Conservation (phyloP, 495 filamentous ascomycete genomes). For the Rhizodiscina lignyota region DNA sequence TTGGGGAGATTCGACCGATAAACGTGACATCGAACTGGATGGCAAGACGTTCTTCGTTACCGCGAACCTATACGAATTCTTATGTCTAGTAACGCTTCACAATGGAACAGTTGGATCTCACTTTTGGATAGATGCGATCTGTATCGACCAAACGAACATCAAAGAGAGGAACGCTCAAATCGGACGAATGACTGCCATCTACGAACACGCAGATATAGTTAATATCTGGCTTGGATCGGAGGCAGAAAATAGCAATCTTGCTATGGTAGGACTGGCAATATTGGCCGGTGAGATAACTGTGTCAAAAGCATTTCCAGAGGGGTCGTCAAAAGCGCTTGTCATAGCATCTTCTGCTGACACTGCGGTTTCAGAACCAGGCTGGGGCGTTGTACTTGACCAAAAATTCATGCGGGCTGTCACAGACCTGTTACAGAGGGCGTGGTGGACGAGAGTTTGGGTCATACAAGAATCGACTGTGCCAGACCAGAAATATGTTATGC, state of each 20-base stretch:
- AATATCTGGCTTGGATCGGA: neutral
- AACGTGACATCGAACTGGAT: neutral
- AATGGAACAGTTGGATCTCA: neutral
- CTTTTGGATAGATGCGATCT: slow-evolving; percentile 1
- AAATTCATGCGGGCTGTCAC: no score
- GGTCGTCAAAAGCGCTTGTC: no score
- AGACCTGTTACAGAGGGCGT: neutral
- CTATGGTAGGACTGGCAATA: no score
- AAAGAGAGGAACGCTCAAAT: neutral
- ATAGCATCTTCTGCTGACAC: neutral
- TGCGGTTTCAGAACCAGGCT: no score
- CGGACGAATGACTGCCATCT: neutral
- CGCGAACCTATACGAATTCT: neutral
- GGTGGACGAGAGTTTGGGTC: neutral
- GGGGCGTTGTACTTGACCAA: no score
- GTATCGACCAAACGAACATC: slow-evolving; percentile 1
- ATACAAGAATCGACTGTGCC: neutral
- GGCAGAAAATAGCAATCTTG: neutral
- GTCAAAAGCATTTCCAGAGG: neutral
- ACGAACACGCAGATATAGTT: neutral
- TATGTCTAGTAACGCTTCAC: no score
- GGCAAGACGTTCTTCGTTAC: neutral
- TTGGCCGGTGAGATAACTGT: neutral
- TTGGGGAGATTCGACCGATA: neutral
- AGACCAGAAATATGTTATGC: neutral